Base-by-base conservation (phyloP, 345 rosid genomes). In the Camelina laxa region DNA sequence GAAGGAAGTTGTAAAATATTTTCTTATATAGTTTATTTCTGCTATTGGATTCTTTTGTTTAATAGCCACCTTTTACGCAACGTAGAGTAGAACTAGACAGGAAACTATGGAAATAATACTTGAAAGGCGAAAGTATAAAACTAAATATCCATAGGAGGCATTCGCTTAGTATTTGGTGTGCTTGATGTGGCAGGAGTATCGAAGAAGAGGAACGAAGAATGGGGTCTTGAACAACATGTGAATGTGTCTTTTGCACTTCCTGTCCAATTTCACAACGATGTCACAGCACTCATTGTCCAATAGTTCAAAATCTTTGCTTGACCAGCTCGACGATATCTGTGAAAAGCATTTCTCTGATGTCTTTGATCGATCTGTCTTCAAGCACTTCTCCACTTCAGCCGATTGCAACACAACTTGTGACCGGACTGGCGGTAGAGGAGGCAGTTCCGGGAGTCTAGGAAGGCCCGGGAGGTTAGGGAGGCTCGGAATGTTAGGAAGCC, bases 201-300 rank as follows among this genome's bases (percentile, higher is more conserved):
- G 74, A 45, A 70, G 66, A 70, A 68, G 27, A 38, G 57, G 55
- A 58, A 13, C 47, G 7, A 58, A 45, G 35, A 70, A 45, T 1
- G 55, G 74, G 22, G 57, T 58, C 48, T 33, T 70, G 12, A 58
- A 44, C 57, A 70, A 44, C 66, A 45, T 31, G 11, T 15, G 47
- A 20, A 59, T 35, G 21, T 70, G 35, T 7, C 19, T 58, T 19
- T 70, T 9, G 21, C 65, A 70, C 22, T 33, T 44, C 44, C 33
- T 70, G 35, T 45, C 35, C 65, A 58, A 14, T 24, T 47, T 58
- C 20, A 70, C 3, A 31, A 70, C 20, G 4, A 70, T 45, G 47
- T 45, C 11, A 33, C 65, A 70, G 1, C 74, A 58, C 6, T 58
- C 56, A n/a, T 44, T 44, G 21, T 44, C 74, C 65, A 69, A 30